Base-by-base conservation (phyloP, 495 filamentous ascomycete species). In the Viridothelium virens region DNA sequence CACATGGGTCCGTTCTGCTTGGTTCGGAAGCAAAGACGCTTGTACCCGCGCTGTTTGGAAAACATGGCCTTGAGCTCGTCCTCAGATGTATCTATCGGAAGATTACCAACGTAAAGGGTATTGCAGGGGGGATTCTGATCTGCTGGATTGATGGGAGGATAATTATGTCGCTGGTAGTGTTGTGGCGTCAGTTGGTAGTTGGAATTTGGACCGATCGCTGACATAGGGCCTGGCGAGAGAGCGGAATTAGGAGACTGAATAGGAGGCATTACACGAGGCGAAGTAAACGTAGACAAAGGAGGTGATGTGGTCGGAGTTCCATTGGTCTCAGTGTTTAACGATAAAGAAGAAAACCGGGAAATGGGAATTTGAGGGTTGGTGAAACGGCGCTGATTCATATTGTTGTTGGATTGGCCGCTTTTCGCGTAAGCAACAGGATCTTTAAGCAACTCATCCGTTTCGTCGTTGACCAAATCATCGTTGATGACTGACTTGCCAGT, bases 1-100 rank as follows among this genome's bases (percentile, higher is more conserved):
- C 94, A 97, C 95, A 97, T 97, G 12, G 95, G 94, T 0, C 95
- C 95, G 72, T 97, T 96, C 69, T 92, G 89, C 77, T 98, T 98
- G 63, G 93, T 96, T n/a, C 95, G 85, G 79, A 96, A 96, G 72
- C 92, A 97, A 3, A 98, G 86, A 46, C 94, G 83, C 79, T 96
- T 98, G 76, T 97, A 98, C 16, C 94, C 94, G 41, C 92, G 90
- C 70, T 95, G 90, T 75, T 93, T 94, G 53, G 88, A 91, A 73
- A 98, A 98, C 74, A 97, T 83, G 14, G 89, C 88, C 76, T 97
- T 98, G 59, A 98, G 82, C 74, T 98, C 94, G 71, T 98, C 95
- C 73, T 98, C 94, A 0, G 91, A 94, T 0, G 94, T 96, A 73
- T 96, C 91, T 56, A 92, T 86, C 0, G 94, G 94, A 48, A 98